Conservation (phyloP, 163 green algal genomes). For the Chlamydomonas reinhardtii region DNA sequence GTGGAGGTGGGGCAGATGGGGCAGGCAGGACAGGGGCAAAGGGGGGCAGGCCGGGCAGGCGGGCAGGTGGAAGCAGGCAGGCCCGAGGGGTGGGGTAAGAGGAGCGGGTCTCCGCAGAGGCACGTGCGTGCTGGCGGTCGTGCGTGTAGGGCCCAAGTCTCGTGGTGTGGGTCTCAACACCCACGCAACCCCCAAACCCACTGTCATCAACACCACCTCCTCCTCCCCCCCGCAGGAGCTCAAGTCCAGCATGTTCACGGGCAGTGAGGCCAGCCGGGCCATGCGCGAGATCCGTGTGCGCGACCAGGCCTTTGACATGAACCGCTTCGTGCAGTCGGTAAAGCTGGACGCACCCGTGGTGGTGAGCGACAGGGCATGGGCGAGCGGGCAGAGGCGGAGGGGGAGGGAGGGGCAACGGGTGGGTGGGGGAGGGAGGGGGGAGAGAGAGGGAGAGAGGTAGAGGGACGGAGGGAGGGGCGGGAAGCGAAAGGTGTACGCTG, state of each 20-base stretch:
- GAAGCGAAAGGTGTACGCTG: too few species aligned
- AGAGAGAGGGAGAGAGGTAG: too few species aligned
- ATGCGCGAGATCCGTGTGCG: slow-evolving; percentile 86
- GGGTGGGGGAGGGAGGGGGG: background rate
- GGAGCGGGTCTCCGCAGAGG: too few species aligned
- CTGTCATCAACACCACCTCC: too few species aligned
- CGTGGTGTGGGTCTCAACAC: too few species aligned
- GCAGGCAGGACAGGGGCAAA: background rate
- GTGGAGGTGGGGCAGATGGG: slow-evolving; percentile 71
- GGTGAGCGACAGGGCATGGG: slow-evolving; percentile 24
- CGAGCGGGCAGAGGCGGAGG: too few species aligned
- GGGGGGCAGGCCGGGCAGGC: background rate
- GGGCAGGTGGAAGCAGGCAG: too few species aligned
- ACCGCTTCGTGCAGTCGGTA: slow-evolving; percentile 57
- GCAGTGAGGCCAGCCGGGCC: slow-evolving; percentile 86
- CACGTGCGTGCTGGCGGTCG: too few species aligned
- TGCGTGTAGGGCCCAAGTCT: too few species aligned
- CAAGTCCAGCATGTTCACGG: slow-evolving; percentile 85
- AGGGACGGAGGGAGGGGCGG: too few species aligned
- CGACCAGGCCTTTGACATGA: slow-evolving; percentile 94
- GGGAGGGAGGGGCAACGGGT: background rate
- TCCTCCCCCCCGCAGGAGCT: slow-evolving; percentile 76
- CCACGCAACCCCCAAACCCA: too few species aligned
- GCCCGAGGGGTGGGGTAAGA: too few species aligned
- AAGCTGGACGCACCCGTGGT: slow-evolving; percentile 54